Percentiles rank a stretch among this genome's conserved stretches.
Evolutionary conservation across 2,329 filamentous ascomycete genomes (phyloP).

Genomic region (Phialophora verrucosa): DNA sequence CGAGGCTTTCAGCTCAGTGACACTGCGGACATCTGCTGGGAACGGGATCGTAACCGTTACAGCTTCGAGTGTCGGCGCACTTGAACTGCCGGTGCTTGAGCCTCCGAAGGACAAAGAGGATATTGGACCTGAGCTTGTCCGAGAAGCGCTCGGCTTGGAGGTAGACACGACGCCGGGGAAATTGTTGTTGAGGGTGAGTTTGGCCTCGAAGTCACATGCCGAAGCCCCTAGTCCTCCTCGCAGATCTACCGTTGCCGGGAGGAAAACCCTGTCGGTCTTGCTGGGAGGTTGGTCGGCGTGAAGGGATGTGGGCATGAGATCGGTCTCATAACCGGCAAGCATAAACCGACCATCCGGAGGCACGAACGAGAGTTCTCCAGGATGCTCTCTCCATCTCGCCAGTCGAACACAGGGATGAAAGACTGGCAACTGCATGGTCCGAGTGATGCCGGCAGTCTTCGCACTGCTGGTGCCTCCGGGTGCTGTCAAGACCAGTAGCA

Average conservation of each 20-base stretch:
- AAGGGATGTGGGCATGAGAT: conserved; percentile 75
- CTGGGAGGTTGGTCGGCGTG: conserved; percentile 62
- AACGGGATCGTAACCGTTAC: conserved; percentile 79
- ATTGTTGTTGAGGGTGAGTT: conserved; percentile 72
- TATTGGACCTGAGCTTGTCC: conserved; percentile 55
- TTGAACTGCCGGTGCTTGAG: conserved; percentile 59
- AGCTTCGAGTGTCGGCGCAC: conserved; percentile 72
- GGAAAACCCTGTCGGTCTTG: conserved; percentile 68
- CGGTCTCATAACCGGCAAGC: conserved; percentile 90
- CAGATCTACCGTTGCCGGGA: conserved; percentile 82
- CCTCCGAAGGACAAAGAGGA: conserved; percentile 56
- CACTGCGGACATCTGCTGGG: conserved; percentile 76
- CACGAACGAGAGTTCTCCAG: conserved; percentile 92
- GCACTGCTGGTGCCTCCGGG: conserved; percentile 76
- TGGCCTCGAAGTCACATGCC: conserved; percentile 87
- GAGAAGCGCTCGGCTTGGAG: conserved; percentile 37
- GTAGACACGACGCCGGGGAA: conserved; percentile 56
- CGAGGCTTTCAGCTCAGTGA: conserved; percentile 79
- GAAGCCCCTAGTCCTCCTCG: conserved; percentile 75
- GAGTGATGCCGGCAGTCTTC: conserved; percentile 56
- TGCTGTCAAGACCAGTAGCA: conserved; percentile 79
- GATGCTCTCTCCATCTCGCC: conserved; percentile 84
- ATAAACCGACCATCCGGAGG: conserved; percentile 95
- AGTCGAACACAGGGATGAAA: conserved; percentile 96
- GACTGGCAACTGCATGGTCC: conserved; percentile 82